Evolutionary conservation across 257 asterid genomes (phyloP).

Genomic region (Fraxinus americana): DNA sequence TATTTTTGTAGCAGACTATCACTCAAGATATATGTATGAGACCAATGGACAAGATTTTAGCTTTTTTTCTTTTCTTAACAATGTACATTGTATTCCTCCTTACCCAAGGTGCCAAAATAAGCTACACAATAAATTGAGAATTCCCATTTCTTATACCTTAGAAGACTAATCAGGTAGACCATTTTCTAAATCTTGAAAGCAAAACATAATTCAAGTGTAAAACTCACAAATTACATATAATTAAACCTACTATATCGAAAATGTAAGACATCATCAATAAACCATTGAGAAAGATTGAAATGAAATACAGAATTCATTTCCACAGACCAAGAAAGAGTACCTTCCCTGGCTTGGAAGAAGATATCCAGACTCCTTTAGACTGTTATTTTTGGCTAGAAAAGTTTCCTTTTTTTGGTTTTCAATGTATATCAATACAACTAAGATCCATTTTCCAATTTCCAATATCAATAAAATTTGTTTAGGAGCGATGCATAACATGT

Average conservation of each 20-base stretch:
- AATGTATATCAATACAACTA: slow-evolving; percentile 51
- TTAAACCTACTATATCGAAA: neutral
- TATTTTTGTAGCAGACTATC: too few relatives aligned
- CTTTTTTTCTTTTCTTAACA: neutral
- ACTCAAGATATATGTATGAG: neutral
- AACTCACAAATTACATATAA: neutral
- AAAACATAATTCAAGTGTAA: neutral
- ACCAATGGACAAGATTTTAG: neutral
- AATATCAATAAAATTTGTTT: neutral
- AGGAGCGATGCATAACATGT: too few relatives aligned
- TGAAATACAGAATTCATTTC: neutral
- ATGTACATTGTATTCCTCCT: neutral
- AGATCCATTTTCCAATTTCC: slow-evolving; percentile 80
- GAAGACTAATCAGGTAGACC: neutral
- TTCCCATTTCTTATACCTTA: neutral
- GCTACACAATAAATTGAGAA: too few relatives aligned
- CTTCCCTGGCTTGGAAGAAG: slow-evolving; percentile 72
- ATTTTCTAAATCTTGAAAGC: neutral
- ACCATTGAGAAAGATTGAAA: neutral
- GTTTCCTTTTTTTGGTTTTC: slow-evolving; percentile 48
- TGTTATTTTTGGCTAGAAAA: slow-evolving; percentile 40
- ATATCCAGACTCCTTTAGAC: slow-evolving; percentile 46
- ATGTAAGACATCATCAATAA: neutral
- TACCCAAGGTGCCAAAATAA: too few relatives aligned
- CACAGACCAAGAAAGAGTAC: slow-evolving; percentile 35